Evolutionary conservation across 768 basidiomycete species (phyloP), one percentile per base, ranked within the genome.

Genomic region (Pisolithus orientalis): DNA sequence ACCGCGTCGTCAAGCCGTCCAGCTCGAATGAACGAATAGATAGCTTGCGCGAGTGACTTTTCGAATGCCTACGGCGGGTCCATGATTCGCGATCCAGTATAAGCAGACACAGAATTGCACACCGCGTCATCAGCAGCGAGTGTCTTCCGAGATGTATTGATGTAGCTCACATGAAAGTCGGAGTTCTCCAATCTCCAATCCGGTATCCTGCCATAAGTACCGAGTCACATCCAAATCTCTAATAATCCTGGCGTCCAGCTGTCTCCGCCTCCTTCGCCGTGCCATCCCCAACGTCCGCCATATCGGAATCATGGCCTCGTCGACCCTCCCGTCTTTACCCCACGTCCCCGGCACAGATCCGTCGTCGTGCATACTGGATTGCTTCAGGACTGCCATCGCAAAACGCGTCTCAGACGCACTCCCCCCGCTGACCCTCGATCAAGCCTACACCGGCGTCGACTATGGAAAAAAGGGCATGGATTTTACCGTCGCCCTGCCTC

Each of bases 391-490:
- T n/a, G 80, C 90, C 38, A 87, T 92, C 59, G 90, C 93, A 4
- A 76, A 84, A 61, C 76, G 79, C 54, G 63, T 91, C 28, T 79
- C 83, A 7, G 82, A 86, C 47, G 78, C 81, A 0, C 69, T 91
- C 6, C 82, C 83, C 28, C 69, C 70, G 2, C 69, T 95, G 48
- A 76, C 85, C 0, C 54, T 91, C 27, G 87, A 89, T 39, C 82
- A 90, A 61, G 91, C 84, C 0, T 96, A 90, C 69, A 66, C 78
- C 24, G 94, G 90, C 21, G 86, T 96, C 0, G 87, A 94, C 65
- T 89, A 86, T 57, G 91, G 90, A 34, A 92, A 94, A 71, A 94
- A 94, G 70, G 91, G 89, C n/a, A 84, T 79, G 42, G 95, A 98
- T 71, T 93, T 96, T 59, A 87, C 88, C 0, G 80, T 97, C 17